Conservation (phyloP, 805 yeast species). For the Cyberlindnera saturnus region DNA sequence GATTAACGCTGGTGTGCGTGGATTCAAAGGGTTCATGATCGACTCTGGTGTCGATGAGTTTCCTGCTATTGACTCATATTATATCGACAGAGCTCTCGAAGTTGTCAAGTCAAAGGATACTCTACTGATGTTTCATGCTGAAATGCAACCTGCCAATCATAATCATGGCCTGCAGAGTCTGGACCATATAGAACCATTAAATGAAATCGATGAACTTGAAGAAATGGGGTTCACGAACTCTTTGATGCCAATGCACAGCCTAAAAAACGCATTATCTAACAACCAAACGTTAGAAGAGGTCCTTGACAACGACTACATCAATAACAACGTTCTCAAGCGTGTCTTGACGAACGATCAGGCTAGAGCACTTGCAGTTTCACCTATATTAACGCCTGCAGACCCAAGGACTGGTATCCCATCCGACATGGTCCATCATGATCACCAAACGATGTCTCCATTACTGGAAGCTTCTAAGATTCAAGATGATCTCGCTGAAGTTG, state of each 20-base stretch:
- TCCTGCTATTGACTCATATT: conserved; percentile 66
- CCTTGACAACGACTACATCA: conserved; percentile 2
- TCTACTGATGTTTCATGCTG: conserved; percentile 88
- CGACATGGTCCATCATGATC: conserved; percentile 25
- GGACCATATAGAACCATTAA: conserved; percentile 8
- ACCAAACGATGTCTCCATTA: conserved; percentile 31
- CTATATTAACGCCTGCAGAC: conserved; percentile 50
- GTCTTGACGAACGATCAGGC: conserved; percentile 44
- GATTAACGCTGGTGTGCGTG: conserved; percentile 82
- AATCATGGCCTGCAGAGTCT: conserved; percentile 23
- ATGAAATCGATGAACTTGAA: conserved; percentile 20
- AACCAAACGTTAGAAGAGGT: conserved; percentile 3
- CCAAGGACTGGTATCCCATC: conserved; percentile 46
- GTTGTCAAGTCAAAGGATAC: conserved; percentile 59
- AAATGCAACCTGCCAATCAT: conserved; percentile 52
- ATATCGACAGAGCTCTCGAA: conserved; percentile 63
- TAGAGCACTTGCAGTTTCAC: conserved; percentile 48
- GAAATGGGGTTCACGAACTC: conserved; percentile 13
- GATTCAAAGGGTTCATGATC: conserved; percentile 88
- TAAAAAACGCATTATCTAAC: conserved; percentile 4
- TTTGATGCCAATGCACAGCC: conserved; percentile 1
- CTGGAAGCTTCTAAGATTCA: conserved; percentile 37
- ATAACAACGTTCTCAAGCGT: conserved; percentile 2
- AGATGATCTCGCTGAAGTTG: conserved; percentile 29
- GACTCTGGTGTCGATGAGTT: conserved; percentile 97